Percentiles rank a stretch among this genome's conserved stretches.
Conservation (phyloP, 805 yeast genomes). For the Ogataea allantospora region DNA sequence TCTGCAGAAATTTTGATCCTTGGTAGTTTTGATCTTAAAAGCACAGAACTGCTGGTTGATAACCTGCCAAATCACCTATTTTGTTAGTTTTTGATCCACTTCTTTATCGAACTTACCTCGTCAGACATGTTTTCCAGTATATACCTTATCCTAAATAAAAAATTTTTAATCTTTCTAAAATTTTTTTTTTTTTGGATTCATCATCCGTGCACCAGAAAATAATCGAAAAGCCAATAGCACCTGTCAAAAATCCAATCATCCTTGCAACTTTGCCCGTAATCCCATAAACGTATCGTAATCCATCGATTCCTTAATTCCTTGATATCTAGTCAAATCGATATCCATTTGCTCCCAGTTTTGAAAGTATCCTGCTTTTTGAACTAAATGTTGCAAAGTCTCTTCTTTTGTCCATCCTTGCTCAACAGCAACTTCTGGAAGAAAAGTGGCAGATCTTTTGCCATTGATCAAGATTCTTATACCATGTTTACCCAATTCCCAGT, state of each 20-base stretch:
- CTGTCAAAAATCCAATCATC: constrained; percentile 4
- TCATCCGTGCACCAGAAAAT: constrained; percentile 10
- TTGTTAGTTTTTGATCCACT: constrained; percentile 2
- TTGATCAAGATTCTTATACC: constrained; percentile 67
- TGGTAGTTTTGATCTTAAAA: constrained; percentile 84
- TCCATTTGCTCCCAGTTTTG: constrained; percentile 32
- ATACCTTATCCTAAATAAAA: constrained; percentile 9
- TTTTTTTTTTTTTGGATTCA: constrained; percentile 5
- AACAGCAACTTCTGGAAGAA: constrained; percentile 83
- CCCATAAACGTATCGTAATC: constrained; percentile 40
- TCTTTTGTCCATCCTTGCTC: constrained; percentile 82
- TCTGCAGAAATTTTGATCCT: constrained; percentile 89
- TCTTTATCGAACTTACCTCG: constrained; percentile 24
- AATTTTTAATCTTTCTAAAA: constrained; percentile 4
- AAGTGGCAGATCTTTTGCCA: constrained; percentile 63
- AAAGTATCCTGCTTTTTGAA: constrained; percentile 65
- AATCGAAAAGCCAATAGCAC: constrained; percentile 5
- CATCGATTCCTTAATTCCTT: constrained; percentile 48
- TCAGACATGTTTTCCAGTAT: constrained; percentile 24
- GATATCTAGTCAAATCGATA: constrained; percentile 52
- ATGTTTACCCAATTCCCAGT: constrained; percentile 82
- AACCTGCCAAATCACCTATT: constrained; percentile 94
- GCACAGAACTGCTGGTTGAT: constrained; percentile 95
- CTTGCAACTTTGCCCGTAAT: constrained; percentile 14
- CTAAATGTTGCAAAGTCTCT: constrained; percentile 68